Evolutionary conservation across 805 yeast genomes (phyloP), one percentile per base, ranked within the genome.

Genomic region (Candida tallmaniae): DNA sequence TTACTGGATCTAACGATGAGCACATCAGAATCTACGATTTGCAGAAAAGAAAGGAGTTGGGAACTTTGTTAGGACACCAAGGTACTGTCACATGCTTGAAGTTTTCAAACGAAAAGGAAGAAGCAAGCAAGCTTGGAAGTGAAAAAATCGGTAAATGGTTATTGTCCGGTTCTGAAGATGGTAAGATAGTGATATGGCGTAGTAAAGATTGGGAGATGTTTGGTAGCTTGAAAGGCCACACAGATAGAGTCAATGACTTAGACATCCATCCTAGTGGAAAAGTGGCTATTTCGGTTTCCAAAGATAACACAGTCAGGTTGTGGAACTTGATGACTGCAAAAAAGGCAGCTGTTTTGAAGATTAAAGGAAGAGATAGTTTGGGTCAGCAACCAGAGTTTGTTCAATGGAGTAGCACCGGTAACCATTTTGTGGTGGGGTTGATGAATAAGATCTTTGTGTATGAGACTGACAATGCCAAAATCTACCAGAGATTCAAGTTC

Each of bases 321-420:
- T 93, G 98, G 98, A 93, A 93, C 54, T 67, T 93, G 45, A 90
- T 93, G 97, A 90, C 97, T 1, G 93, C 87, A 10, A 84, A 85
- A 55, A 89, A 88, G 59, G 97, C 97, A 13, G 89, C 95, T 1
- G 69, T 75, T 8, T 64, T 89, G 58, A 88, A 83, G 51, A 62
- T 84, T 40, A 80, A 73, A 52, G 82, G 81, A 25, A 76, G 70
- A 40, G 84, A 80, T 51, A 78, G 81, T 44, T 59, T 71, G 39
- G 81, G 81, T 5, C 84, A 82, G 58, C 61, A 68, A 37, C 83
- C 80, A 29, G 80, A 78, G 41, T 66, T 64, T 50, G 83, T 80
- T 7, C 68, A 75, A 32, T 87, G 95, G 93, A 60, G 79, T 9
- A 46, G 63, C 2, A 62, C 61, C 27, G 95, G 96, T n/a, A 73